phyloP scores from a whole-genome alignment of 2,329 filamentous ascomycete species.

The Trichoderma koningii region DNA sequence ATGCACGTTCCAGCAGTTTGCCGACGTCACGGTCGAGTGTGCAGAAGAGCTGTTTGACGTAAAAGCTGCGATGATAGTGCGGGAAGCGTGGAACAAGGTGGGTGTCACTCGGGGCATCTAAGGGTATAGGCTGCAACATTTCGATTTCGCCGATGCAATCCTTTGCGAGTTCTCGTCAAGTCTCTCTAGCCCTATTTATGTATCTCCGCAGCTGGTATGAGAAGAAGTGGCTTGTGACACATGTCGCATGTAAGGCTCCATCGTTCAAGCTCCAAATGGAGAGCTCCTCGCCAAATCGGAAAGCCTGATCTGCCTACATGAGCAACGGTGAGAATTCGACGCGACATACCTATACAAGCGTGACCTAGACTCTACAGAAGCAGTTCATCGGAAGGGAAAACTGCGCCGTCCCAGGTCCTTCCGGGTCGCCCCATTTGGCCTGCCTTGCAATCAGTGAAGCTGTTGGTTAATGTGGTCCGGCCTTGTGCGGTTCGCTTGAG shows the following conservation, averaged over 20 bases:
- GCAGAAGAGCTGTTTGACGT: background rate
- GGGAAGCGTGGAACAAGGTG: background rate
- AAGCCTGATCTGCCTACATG: slow-evolving; percentile 41
- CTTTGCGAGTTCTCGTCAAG: too few species aligned
- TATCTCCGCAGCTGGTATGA: too few species aligned
- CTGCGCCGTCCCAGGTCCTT: slow-evolving; percentile 67
- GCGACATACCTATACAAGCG: slow-evolving; percentile 45
- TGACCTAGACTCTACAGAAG: slow-evolving; percentile 65
- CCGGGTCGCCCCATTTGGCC: slow-evolving; percentile 64
- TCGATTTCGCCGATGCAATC: too few species aligned
- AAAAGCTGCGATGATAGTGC: background rate
- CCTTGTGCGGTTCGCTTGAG: slow-evolving; percentile 40
- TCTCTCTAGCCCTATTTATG: too few species aligned
- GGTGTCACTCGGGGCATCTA: background rate
- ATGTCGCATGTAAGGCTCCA: background rate
- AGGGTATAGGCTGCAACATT: background rate
- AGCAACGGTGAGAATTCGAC: slow-evolving; percentile 35
- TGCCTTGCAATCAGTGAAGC: slow-evolving; percentile 57
- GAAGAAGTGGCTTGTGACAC: too few species aligned
- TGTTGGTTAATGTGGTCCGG: slow-evolving; percentile 55
- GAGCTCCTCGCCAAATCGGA: slow-evolving; percentile 29
- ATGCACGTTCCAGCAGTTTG: background rate
- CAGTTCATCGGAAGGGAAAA: slow-evolving; percentile 69
- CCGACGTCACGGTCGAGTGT: background rate
- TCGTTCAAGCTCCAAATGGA: slow-evolving; percentile 47